Conservation (phyloP, 768 basidiomycete species). For the Termitomyces titanicus region DNA sequence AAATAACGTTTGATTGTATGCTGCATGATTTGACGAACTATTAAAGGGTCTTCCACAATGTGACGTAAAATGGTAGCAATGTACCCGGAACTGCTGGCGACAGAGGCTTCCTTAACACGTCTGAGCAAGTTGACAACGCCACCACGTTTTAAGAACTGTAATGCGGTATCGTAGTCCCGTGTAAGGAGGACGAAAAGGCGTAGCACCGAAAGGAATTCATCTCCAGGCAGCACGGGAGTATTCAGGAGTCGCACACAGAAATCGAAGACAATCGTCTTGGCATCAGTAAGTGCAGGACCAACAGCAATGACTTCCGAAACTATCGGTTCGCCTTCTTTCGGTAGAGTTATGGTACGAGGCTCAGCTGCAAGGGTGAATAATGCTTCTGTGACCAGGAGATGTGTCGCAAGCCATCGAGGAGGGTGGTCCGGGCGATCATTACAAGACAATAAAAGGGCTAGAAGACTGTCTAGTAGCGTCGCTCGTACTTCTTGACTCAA, state of each 20-base stretch:
- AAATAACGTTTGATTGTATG: constrained; percentile 84
- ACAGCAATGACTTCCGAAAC: constrained; percentile 43
- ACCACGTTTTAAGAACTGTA: constrained; percentile 62
- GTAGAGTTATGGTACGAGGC: constrained; percentile 58
- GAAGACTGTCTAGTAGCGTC: constrained; percentile 61
- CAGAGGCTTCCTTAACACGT: constrained; percentile 58
- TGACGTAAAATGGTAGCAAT: constrained; percentile 90
- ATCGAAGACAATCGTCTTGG: constrained; percentile 67
- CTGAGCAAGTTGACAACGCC: constrained; percentile 65
- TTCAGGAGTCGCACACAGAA: constrained; percentile 71
- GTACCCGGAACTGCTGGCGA: constrained; percentile 74
- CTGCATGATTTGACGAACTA: constrained; percentile 70
- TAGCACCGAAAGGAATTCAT: constrained; percentile 79
- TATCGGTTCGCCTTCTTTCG: constrained; percentile 69
- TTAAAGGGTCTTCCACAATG: constrained; percentile 71
- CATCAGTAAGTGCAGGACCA: constrained; percentile 61
- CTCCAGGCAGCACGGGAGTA: constrained; percentile 61
- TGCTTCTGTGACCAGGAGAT: constrained; percentile 82
- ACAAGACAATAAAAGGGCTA: constrained; percentile 63
- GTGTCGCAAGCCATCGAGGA: constrained; percentile 87
- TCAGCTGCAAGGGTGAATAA: constrained; percentile 75
- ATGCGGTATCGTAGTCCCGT: constrained; percentile 60
- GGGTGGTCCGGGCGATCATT: constrained; percentile 48
- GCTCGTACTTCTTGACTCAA: constrained; percentile 50
- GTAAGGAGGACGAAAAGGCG: constrained; percentile 85